Evolutionary conservation across 1,284 basidiomycete species (phyloP), one percentile per base, ranked within the genome.

Genomic region (Pseudomicrostroma phylloplanum): DNA sequence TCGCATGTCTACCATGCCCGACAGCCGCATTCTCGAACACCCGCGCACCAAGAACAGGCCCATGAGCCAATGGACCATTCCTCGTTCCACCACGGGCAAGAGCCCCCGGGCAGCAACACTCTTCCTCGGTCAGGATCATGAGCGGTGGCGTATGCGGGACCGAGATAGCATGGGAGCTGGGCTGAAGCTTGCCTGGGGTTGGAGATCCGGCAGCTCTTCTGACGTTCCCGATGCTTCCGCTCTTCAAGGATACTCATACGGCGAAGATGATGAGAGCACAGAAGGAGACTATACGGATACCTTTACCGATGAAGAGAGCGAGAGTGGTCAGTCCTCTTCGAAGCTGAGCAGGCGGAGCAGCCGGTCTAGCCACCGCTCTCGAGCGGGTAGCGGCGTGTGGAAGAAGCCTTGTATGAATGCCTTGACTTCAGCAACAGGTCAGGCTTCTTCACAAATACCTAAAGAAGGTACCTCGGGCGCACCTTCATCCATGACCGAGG

Each of bases 111-210:
- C 68, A 0, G 68, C 72, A 46, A 74, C 74, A 7, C 63, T 78
- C 49, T 75, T 76, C 54, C 64, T 78, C 6, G 76, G 76, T 23
- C 75, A 74, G 55, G 76, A 78, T 39, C 64, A 71, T 63, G 76
- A 78, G 59, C 69, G 76, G 59, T 78, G 76, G 76, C 67, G 69
- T 11, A 65, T 60, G 11, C 67, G 72, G 40, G 69, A 72, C 25
- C 59, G 63, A 21, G 72, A 73, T 41, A 62, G 62, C 21, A 67
- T 70, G 61, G 64, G 63, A 6, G 63, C 64, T 6, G 21, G 56
- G 13, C 36, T 58, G 8, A 61, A 64, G 54, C 54, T 61, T 30
- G 65, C 66, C 46, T 59, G 65, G 23, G 23, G 46, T 23, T 56
- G 62, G 19, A 63, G 51, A n/a, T 19, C 61, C 13, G 59, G 61